Evolutionary conservation across 2,329 filamentous ascomycete species (phyloP).

Genomic region (Epichloe aotearoae): DNA sequence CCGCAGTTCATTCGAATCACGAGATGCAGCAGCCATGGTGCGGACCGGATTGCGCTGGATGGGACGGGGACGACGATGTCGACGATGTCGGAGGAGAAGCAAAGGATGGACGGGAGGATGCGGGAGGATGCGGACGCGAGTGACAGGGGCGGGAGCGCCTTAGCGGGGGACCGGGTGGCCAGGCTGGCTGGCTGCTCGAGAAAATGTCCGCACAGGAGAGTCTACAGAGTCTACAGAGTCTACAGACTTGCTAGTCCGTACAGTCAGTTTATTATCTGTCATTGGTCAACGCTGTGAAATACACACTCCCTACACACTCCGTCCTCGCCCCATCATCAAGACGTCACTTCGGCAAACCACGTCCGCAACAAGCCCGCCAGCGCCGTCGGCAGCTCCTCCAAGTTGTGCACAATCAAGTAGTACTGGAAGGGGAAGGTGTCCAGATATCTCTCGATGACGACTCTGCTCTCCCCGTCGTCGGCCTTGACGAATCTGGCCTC

Average conservation of each 20-base stretch:
- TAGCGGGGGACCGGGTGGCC: too few species aligned
- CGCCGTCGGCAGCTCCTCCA: conserved; percentile 80
- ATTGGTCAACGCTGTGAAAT: background rate
- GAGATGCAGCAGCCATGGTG: conserved; percentile 5
- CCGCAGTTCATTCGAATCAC: conserved; percentile 13
- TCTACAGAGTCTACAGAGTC: too few species aligned
- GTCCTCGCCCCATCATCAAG: conserved; percentile 17
- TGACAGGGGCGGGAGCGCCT: too few species aligned
- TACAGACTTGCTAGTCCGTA: too few species aligned
- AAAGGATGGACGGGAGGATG: too few species aligned
- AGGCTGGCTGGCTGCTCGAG: too few species aligned
- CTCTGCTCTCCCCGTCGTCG: conserved; percentile 42
- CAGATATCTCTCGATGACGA: conserved; percentile 81
- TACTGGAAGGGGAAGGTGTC: conserved; percentile 96
- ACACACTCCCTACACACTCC: too few species aligned
- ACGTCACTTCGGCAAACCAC: conserved; percentile 73
- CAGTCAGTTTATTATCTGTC: background rate
- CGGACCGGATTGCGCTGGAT: background rate
- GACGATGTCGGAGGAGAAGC: background rate
- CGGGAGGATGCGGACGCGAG: too few species aligned
- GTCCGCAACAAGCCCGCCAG: conserved; percentile 80
- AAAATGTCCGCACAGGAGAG: too few species aligned
- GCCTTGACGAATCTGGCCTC: conserved; percentile 71
- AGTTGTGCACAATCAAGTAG: conserved; percentile 86
- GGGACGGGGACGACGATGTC: background rate